Evolutionary conservation across 768 basidiomycete species (phyloP), one percentile per base, ranked within the genome.

Genomic region (Lentinus brumalis): DNA sequence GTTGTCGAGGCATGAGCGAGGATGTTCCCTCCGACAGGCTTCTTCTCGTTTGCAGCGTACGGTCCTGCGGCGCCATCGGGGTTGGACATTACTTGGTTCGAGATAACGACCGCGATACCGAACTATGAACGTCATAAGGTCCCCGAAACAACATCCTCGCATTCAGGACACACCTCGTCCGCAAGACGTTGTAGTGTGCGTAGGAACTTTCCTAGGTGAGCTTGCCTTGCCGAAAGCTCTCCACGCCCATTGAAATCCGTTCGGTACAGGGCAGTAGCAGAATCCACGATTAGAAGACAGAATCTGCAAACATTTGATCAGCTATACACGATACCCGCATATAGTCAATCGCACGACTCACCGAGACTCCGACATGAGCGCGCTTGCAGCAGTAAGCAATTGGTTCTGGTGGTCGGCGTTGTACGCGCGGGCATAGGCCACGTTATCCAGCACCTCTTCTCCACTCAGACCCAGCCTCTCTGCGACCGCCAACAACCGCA

Each of bases 281-380:
- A 98, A 74, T 99, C 97, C 29, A 98, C 94, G 58, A 99, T 91
- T 56, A 99, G 83, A 4, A 99, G 82, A 54, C 95, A 96, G 76
- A 99, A 99, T 74, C 97, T 98, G 30, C 5, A 16, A 32, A 38
- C 16, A 67, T 5, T 14, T 32, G 26, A 42, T 14, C 6, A 21
- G 49, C 54, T 26, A 47, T 71, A 30, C 68, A 64, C 46, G 41
- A 38, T 18, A 58, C 56, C 35, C 66, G 72, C 71, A 70, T 69
- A 69, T 64, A 70, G 31, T 32, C 41, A 32, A 46, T 8, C 57
- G 15, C 63, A 7, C 35, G 11, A 35, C 79, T 55, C 63, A 96
- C 96, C 97, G 87, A 44, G 96, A 98, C 74, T 99, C 97, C 5
- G 95, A 92, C 97, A 99, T 98, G 69, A 99, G 84, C n/a, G 96